phyloP scores from a whole-genome alignment of 2,329 filamentous ascomycete species.

The Xylariaceae sp. region DNA sequence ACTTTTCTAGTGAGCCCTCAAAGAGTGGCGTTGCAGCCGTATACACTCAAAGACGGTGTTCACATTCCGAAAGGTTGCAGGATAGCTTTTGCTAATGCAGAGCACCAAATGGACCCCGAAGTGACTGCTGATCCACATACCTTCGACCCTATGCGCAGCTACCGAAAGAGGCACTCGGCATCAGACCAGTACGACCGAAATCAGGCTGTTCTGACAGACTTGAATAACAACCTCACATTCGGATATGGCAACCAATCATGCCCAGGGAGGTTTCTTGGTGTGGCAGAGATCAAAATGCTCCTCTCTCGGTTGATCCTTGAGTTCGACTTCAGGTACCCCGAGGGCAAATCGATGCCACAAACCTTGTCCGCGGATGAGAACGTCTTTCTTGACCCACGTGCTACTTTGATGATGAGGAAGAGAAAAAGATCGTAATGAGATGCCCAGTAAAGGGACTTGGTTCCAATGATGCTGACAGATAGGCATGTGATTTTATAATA shows the following conservation, averaged over 20 bases:
- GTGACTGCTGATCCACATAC: conserved; percentile 2
- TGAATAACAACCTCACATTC: conserved; percentile 5
- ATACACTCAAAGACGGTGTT: conserved; percentile 3
- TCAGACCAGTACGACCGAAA: neutral
- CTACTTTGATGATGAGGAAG: conserved; percentile 9
- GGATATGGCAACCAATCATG: conserved; percentile 9
- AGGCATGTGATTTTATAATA: neutral
- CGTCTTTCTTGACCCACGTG: conserved; percentile 6
- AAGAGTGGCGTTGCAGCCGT: conserved; percentile 1
- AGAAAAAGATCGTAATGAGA: neutral
- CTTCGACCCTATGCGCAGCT: conserved; percentile 9
- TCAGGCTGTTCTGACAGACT: conserved; percentile 1
- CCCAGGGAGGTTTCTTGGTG: conserved; percentile 3
- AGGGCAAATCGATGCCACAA: conserved; percentile 5
- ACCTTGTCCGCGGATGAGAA: conserved; percentile 8
- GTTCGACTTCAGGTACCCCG: conserved; percentile 7
- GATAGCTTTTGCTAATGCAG: conserved; percentile 2
- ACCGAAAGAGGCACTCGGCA: conserved; percentile 4
- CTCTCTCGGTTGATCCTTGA: neutral
- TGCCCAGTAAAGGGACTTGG: no score
- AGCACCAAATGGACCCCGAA: conserved; percentile 3
- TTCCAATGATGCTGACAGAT: neutral
- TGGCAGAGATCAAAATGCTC: conserved; percentile 7
- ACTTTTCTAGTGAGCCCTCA: conserved; percentile 3
- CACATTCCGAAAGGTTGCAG: conserved; percentile 6